These are phyloP conservation scores for Dimargaris xerosporica DNA, from an alignment of 192 early-diverging fungal species.

Conservation along the genomic window DNA sequence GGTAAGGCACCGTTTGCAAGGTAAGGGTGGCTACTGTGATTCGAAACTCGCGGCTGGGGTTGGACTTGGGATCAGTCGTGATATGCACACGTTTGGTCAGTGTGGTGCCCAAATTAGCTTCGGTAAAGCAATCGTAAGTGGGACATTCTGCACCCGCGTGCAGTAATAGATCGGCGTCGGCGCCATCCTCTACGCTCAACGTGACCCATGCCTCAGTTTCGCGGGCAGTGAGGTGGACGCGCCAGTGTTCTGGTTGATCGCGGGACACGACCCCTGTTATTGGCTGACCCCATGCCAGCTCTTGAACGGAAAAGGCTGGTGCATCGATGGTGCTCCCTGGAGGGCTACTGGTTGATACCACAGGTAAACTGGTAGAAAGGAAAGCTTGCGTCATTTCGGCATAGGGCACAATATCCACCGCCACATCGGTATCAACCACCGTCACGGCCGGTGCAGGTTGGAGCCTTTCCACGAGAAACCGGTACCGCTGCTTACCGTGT, in stretches of 20 bases:
- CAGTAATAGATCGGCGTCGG: not conserved
- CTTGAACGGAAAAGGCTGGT: not conserved
- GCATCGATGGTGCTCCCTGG: not conserved
- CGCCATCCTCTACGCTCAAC: not conserved
- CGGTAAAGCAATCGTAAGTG: not conserved
- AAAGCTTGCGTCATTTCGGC: not conserved
- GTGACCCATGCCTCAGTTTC: no score
- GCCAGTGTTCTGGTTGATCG: no score
- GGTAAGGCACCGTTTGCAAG: slow-evolving; percentile 15
- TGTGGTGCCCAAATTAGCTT: not conserved
- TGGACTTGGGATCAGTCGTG: not conserved
- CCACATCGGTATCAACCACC: slow-evolving; percentile 64
- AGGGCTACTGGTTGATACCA: not conserved
- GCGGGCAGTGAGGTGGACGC: no score
- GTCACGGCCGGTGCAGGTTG: slow-evolving; percentile 49
- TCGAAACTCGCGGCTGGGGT: slow-evolving; percentile 8
- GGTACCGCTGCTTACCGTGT: not conserved
- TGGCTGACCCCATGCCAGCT: not conserved
- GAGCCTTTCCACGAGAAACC: slow-evolving; percentile 49
- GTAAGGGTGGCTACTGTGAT: slow-evolving; percentile 9
- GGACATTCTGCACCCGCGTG: not conserved
- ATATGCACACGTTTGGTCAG: slow-evolving; percentile 7
- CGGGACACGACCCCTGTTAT: not conserved
- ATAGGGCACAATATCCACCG: slow-evolving; percentile 52
- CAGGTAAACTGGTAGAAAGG: not conserved